Base-by-base conservation (phyloP, 495 filamentous ascomycete genomes). In the Thermothielavioides terrestris region DNA sequence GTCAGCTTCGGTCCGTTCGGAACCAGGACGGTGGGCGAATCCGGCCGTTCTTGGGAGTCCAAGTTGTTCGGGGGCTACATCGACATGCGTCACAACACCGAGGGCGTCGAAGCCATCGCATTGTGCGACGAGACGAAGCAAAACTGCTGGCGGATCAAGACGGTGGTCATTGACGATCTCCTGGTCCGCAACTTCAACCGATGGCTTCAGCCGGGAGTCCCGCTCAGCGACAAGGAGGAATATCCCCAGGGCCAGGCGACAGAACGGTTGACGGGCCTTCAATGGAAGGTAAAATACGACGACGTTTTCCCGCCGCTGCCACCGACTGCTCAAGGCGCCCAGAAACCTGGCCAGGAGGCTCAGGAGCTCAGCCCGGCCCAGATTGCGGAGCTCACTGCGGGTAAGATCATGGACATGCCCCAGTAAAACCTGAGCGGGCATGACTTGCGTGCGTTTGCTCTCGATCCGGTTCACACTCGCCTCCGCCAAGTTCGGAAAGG, bases 11-110 rank as follows among this genome's bases (percentile, higher is more conserved):
- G 35, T 10, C 9, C 6, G 3, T 40, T 41, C 10, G 46, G 46
- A 3, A 28, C 41, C 17, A 7, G 15, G 14, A n/a, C 9, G 5
- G 35, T 18, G 12, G 46, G 46, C 7, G 46, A 49, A 12, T 39
- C 46, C 9, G 37, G 46, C 26, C 46, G 46, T 12, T 49, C 21
- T 28, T 49, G 46, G 46, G 46, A 49, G 28, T 27, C 30, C 9
- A 8, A n/a, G 14, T 7, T 32, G n/a, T 9, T 34, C 14, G 46
- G 37, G 9, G 46, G 46, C 8, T 38, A 14, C n/a, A 28, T 42
- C 5, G 46, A 49, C 25, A 49, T 49, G 37, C 41, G 45, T 9
- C 12, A 17, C 3, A 12, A 9, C 6, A 2, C 4, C 7, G 31
- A 48, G 7, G 45, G 35, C 9, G 11, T 28, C 17, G 45, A 48